These are phyloP conservation scores for Talaromyces marneffei DNA, from an alignment of 2,329 filamentous ascomycete genomes.

Conservation along the genomic window DNA sequence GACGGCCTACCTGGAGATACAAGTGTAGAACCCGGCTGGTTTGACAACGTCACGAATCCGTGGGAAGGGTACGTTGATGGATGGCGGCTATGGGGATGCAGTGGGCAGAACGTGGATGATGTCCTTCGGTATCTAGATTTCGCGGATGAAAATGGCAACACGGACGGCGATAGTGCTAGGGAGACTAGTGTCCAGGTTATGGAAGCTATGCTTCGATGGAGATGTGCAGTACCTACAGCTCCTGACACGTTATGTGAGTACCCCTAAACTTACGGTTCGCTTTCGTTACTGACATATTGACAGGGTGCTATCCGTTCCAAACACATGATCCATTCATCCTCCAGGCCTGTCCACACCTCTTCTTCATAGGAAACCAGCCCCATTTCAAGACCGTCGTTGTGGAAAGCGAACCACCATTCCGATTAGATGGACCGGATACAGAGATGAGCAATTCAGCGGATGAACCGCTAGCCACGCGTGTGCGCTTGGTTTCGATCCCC, in stretches of 20 bases:
- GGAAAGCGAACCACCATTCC: conserved; percentile 41
- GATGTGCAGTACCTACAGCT: conserved; percentile 84
- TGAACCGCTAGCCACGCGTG: conserved; percentile 54
- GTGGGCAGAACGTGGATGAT: conserved; percentile 90
- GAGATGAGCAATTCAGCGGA: conserved; percentile 41
- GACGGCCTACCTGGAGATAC: conserved; percentile 30
- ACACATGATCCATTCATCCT: conserved; percentile 88
- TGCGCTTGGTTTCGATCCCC: conserved; percentile 77
- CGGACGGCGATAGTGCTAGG: conserved; percentile 36
- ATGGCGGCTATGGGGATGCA: conserved; percentile 78
- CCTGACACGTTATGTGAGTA: conserved; percentile 86
- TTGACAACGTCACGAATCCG: conserved; percentile 87
- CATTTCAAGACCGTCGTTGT: conserved; percentile 68
- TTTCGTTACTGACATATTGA: conserved; percentile 2
- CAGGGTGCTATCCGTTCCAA: conserved; percentile 94
- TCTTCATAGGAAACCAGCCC: conserved; percentile 81
- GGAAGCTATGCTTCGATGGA: conserved; percentile 91
- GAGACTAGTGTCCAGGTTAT: conserved; percentile 79
- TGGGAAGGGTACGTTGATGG: conserved; percentile 89
- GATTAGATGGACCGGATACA: conserved; percentile 29
- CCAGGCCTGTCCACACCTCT: conserved; percentile 78
- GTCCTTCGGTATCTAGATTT: conserved; percentile 80
- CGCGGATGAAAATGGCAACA: conserved; percentile 24
- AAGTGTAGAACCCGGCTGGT: conserved; percentile 58
- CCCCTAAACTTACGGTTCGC: neutral